Conservation (phyloP, 2,329 filamentous ascomycete species). For the Trichoderma sp. region DNA sequence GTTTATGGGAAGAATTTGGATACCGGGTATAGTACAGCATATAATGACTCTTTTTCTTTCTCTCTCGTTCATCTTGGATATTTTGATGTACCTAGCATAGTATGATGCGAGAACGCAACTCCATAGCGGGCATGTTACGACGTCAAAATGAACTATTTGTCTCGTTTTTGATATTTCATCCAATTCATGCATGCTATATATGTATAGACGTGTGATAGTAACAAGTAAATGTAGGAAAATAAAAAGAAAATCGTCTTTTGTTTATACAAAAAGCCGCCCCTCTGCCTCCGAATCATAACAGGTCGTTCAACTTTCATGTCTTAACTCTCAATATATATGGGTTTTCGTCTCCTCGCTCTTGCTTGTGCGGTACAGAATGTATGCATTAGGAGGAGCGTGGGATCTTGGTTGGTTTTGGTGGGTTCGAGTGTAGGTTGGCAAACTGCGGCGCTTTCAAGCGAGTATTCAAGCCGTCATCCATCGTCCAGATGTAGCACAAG, state of each 20-base stretch:
- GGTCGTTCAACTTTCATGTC: neutral
- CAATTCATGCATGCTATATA: slow-evolving; percentile 14
- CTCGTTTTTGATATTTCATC: neutral
- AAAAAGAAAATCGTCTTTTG: neutral
- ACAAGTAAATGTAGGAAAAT: neutral
- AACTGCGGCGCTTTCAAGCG: neutral
- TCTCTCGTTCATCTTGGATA: neutral
- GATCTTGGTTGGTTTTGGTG: neutral
- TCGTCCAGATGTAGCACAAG: neutral
- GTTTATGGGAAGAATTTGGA: neutral
- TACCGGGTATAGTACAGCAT: neutral
- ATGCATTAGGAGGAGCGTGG: neutral
- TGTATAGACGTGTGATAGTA: neutral
- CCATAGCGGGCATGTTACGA: neutral
- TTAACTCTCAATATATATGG: neutral
- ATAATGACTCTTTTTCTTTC: neutral
- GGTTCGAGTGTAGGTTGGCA: neutral
- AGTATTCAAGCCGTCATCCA: neutral
- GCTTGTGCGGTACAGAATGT: neutral
- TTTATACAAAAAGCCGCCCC: slow-evolving; percentile 9
- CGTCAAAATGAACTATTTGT: neutral
- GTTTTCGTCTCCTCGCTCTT: neutral
- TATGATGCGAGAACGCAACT: neutral
- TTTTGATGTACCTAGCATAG: too few relatives aligned
- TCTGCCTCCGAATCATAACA: neutral